Base-by-base conservation (phyloP, 2,329 filamentous ascomycete genomes). In the Cladophialophora exuberans region DNA sequence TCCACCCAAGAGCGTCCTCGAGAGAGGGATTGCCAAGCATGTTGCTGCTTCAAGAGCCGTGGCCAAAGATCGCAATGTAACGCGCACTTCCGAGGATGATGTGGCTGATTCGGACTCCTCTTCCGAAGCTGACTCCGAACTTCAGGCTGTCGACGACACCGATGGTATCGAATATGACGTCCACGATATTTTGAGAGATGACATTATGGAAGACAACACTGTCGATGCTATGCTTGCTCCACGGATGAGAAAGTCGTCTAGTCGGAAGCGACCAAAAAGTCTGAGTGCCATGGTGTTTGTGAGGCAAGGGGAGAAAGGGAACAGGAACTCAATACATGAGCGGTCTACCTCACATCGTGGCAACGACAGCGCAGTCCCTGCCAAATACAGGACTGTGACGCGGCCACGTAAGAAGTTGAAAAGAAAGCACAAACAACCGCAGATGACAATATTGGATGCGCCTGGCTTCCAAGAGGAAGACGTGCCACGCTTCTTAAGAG, bases 401-500 rank as follows among this genome's bases (percentile, higher is more conserved):
- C 52, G 31, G 11, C 28, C 54, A 28, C 22, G 11, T n/a, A 59
- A 61, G 36, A 52, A 30, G 45, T 11, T 47, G 13, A 61, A 58
- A 30, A 50, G 39, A 22, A 48, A 20, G 26, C 52, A 58, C 30
- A 38, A 26, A 47, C 46, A 35, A 18, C 48, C 20, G 11, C 54
- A 47, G 31, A 50, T 59, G 38, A 61, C 49, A 18, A 42, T 65
- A 13, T 35, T 63, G 22, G 62, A 65, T 23, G 62, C 62, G 20
- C 62, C 62, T 39, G 61, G 54, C 23, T 57, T 65, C 23, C 30
- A 48, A 26, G 52, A 47, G 20, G 31, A 47, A 18, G 61, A 73
- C 6, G 70, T 75, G 31, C 80, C 83, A 6, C 75, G 75, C 18
- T 85, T 85, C 50, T 69, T 86, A 4, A 75, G 76, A 48, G 65